Conservation (phyloP, 2,329 filamentous ascomycete genomes). For the Ceratocystis huliohia region DNA sequence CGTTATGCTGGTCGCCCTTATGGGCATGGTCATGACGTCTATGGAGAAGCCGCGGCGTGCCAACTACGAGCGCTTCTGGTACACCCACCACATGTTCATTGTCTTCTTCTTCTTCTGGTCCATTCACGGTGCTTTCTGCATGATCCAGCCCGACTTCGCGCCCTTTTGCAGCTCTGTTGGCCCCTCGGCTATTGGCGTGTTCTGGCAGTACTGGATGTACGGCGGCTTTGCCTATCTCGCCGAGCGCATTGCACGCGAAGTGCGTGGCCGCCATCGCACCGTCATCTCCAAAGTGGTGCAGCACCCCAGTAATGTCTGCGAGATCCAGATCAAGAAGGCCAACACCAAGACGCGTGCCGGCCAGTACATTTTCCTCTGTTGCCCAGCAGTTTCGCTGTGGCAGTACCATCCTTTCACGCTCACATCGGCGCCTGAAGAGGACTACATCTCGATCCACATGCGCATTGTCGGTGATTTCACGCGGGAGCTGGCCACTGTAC, state of each 20-base stretch:
- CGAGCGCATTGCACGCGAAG: conserved; percentile 66
- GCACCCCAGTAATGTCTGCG: conserved; percentile 76
- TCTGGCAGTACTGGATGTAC: conserved; percentile 86
- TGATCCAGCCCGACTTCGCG: conserved; percentile 74
- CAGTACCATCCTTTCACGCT: conserved; percentile 82
- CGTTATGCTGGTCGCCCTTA: conserved; percentile 66
- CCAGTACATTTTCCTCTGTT: conserved; percentile 83
- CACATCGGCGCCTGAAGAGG: conserved; percentile 76
- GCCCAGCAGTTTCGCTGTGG: conserved; percentile 74
- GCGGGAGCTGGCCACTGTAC: conserved; percentile 50
- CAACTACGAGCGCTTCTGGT: conserved; percentile 86
- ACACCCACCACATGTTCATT: conserved; percentile 77
- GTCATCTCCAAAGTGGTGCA: conserved; percentile 82
- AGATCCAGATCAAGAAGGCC: conserved; percentile 88
- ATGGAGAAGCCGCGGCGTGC: conserved; percentile 64
- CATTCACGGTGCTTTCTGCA: conserved; percentile 79
- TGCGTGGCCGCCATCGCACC: conserved; percentile 69
- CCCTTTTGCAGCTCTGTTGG: conserved; percentile 63
- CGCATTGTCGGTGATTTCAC: conserved; percentile 77
- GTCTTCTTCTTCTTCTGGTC: conserved; percentile 85
- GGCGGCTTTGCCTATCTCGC: conserved; percentile 67
- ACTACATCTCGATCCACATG: conserved; percentile 80
- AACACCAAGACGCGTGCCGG: conserved; percentile 69
- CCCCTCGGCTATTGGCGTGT: conserved; percentile 56
- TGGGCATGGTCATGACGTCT: conserved; percentile 66